Evolutionary conservation across 2,329 filamentous ascomycete genomes (phyloP), one percentile per base, ranked within the genome.

Genomic region (Ophiostoma ulmi): DNA sequence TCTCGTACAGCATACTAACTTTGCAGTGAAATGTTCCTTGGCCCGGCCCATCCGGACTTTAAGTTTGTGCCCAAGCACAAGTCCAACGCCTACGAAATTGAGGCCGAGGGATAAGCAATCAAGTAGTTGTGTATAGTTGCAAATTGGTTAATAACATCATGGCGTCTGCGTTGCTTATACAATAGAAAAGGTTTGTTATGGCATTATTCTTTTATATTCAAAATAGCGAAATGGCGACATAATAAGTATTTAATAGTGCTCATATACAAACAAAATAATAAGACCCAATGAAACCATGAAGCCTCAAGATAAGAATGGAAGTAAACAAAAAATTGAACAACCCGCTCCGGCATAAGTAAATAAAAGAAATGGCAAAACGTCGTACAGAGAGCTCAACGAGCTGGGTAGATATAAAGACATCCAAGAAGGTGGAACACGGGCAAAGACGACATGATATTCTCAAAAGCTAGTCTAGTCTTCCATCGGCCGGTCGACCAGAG

Each of bases 41-140:
- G 95, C 8, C 93, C 93, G 65, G 91, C 93, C 7, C 92, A 97
- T 75, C 89, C 91, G 55, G 90, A 92, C 76, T 99, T 98, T 85
- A 90, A 91, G 75, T 99, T 98, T 81, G 89, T 94, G 81, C 95
- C 95, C 3, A 99, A 99, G 84, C 95, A 99, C 83, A 98, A 97
- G 84, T 95, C 92, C 66, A 96, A 97, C 78, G 87, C 90, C 69
- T 97, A 97, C 78, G 91, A 94, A 76, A 88, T 91, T 67, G 92
- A 93, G 79, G 90, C 64, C 3, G 68, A 73, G 67, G 73, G 73
- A 10, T 63, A 20, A 63, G 26, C 48, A 5, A 22, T 26, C 22
- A 22, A 31, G 4, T 13, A 48, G 44, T 6, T 5, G 52, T 5
- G 52, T 5, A 20, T 8, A 20, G 5, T 48, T 31, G 20, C n/a